Evolutionary conservation across 2,329 filamentous ascomycete genomes (phyloP).

Genomic region (Zymoseptoria passerinii): DNA sequence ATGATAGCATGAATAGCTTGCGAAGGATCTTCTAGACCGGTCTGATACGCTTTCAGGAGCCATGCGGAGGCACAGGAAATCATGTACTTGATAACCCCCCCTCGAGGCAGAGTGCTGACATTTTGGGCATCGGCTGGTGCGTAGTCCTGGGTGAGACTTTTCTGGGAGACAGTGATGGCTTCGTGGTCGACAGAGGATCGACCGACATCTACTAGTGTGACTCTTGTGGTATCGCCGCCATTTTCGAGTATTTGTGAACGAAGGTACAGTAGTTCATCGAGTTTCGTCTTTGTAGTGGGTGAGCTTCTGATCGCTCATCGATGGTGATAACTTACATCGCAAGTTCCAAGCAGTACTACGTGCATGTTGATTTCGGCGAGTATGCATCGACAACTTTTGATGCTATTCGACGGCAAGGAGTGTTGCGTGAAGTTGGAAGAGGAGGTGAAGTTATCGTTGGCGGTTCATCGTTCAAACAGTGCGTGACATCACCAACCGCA

Average conservation of each 20-base stretch:
- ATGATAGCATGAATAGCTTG: constrained; percentile 42
- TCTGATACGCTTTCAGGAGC: constrained; percentile 27
- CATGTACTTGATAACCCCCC: constrained; percentile 51
- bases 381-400: neutral
- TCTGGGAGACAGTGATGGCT: constrained; percentile 42
- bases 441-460: neutral
- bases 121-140: constrained; percentile 20
- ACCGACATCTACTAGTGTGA: constrained; percentile 51
- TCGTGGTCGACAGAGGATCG: constrained; percentile 35
- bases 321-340: constrained; percentile 35
- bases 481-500: no score
- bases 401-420: neutral
- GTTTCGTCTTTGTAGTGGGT: constrained; percentile 43
- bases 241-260: constrained; percentile 37
- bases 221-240: constrained; percentile 23
- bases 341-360: constrained; percentile 53
- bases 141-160: constrained; percentile 34
- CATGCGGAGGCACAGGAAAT: constrained; percentile 41
- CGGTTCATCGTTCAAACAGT: no score
- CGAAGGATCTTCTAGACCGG: constrained; percentile 11
- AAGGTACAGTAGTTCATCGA: constrained; percentile 50
- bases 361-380: constrained; percentile 20
- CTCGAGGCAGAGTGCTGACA: constrained; percentile 39
- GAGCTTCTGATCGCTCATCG: neutral
- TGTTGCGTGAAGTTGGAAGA: neutral